A percentile compares a stretch with the other conserved stretches of the same genome.
These are phyloP conservation scores for Carex parvula DNA, from an alignment of 176 grass and related monocot species.

Conservation along the genomic window DNA sequence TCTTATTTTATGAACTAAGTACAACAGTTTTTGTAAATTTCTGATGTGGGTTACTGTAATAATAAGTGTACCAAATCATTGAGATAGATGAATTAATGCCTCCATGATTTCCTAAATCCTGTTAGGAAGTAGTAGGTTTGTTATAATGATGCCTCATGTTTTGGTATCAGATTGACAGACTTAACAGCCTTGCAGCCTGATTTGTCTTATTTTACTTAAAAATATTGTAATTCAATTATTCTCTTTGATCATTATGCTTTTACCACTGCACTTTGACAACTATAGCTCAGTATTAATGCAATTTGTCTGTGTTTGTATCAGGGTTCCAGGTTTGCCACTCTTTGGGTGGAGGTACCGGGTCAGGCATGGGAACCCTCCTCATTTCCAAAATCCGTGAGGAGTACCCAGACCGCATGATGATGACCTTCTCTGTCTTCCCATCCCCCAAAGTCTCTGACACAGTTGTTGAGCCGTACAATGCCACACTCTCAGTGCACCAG, in stretches of 20 bases:
- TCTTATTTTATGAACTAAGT: no score
- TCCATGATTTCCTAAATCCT: not conserved
- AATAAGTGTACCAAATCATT: not conserved
- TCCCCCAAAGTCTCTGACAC: conserved; percentile 75
- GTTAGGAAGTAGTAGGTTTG: not conserved
- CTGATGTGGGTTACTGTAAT: not conserved
- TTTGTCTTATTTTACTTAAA: not conserved
- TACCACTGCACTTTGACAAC: not conserved
- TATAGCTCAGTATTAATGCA: not conserved
- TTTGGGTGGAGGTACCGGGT: conserved; percentile 49
- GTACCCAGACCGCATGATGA: conserved; percentile 77
- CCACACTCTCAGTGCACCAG: conserved; percentile 66
- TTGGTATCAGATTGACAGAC: not conserved
- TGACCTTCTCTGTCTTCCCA: conserved; percentile 68
- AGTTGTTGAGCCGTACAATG: conserved; percentile 77
- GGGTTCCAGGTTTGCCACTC: conserved; percentile 70
- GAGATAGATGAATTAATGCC: not conserved
- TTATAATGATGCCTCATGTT: not conserved
- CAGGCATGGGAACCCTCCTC: conserved; percentile 87
- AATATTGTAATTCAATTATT: not conserved
- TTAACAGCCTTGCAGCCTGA: not conserved
- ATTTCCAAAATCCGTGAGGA: conserved; percentile 74
- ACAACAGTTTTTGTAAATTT: not conserved
- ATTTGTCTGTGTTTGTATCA: conserved; percentile 20
- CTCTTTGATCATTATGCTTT: not conserved